Evolutionary conservation across 257 asterid species (phyloP).

Genomic region (Leonotis leonurus): DNA sequence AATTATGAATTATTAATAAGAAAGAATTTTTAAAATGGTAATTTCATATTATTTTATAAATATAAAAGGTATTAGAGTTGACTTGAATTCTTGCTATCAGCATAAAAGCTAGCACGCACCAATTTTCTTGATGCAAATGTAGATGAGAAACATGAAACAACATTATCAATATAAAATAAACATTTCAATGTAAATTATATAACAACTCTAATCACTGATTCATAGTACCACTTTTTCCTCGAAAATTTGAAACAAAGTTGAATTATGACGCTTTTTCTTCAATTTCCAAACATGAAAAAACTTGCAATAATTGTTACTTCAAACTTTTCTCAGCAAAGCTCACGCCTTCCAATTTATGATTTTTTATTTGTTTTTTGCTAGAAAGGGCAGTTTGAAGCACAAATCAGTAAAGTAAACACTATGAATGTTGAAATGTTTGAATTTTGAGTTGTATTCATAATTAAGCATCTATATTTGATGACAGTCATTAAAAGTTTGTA

Average conservation of each 20-base stretch:
- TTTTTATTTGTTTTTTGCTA: background rate
- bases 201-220: constrained; percentile 5
- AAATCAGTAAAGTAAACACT: constrained; percentile 1
- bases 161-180: background rate
- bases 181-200: background rate
- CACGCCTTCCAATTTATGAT: constrained; percentile 27
- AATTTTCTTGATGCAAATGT: background rate
- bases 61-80: no score
- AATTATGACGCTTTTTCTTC: background rate
- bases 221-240: constrained; percentile 3
- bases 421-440: constrained; percentile 11
- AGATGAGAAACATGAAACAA: background rate
- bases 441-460: constrained; percentile 15
- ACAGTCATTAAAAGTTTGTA: constrained; percentile 6
- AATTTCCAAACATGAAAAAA: constrained; percentile 9
- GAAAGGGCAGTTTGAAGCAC: background rate
- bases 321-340: constrained; percentile 17
- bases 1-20: no score
- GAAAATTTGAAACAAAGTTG: constrained; percentile 10
- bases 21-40: no score
- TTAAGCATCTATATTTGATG: constrained; percentile 15
- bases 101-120: constrained; percentile 19
- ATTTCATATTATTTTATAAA: no score
- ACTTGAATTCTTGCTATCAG: background rate
- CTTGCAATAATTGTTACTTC: constrained; percentile 17